phyloP scores from a whole-genome alignment of 805 yeast genomes.

The Candida coleopterorum region DNA sequence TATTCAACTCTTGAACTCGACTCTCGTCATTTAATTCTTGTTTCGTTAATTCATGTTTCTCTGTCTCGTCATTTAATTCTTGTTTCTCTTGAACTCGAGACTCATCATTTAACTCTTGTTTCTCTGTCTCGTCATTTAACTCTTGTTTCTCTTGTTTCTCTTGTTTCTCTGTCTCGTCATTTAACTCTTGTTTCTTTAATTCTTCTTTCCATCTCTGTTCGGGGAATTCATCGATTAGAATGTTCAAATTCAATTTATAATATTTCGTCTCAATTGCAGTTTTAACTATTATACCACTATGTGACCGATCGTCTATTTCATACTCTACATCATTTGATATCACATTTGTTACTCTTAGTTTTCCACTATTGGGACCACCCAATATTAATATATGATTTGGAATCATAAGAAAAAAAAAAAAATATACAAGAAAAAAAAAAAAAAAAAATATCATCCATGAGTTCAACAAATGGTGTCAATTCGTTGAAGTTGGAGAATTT shows the following conservation, averaged over 20 bases:
- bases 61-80: conserved; percentile 3
- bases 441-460: conserved; percentile 11
- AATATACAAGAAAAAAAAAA: neutral
- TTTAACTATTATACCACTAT: conserved; percentile 28
- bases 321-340: conserved; percentile 22
- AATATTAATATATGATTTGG: conserved; percentile 41
- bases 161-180: conserved; percentile 6
- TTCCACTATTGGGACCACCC: conserved; percentile 42
- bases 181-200: conserved; percentile 7
- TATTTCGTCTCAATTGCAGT: conserved; percentile 26
- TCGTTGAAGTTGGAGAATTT: conserved; percentile 32
- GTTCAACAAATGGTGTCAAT: conserved; percentile 11
- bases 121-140: neutral
- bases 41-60: neutral
- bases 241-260: conserved; percentile 22
- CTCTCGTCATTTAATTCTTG: conserved; percentile 7
- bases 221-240: conserved; percentile 33
- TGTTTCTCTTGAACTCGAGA: too few species aligned
- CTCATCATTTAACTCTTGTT: conserved; percentile 12
- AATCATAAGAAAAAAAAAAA: conserved; percentile 10
- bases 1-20: conserved; percentile 14
- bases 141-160: conserved; percentile 7
- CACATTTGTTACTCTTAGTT: conserved; percentile 24
- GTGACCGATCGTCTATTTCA: conserved; percentile 23
- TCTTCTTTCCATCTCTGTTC: neutral